Conservation (phyloP, 176 grass and related monocot species). For the Chloris gayana region DNA sequence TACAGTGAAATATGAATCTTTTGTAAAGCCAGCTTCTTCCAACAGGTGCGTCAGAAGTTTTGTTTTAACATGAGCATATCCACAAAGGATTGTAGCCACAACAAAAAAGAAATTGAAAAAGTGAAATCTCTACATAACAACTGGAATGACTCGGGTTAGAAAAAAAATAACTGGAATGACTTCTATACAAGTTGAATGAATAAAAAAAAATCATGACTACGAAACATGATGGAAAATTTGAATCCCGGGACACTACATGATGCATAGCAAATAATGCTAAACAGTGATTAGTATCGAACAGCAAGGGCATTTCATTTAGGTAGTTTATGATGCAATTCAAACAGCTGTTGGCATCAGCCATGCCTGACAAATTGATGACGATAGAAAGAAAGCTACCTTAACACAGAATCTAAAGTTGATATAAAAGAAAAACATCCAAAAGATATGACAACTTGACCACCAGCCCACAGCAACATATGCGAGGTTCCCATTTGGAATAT, state of each 20-base stretch:
- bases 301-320: not conserved
- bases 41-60: slow-evolving; percentile 73
- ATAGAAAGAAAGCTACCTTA: not conserved
- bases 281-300: not conserved
- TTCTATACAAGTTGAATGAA: not conserved
- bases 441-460: not conserved
- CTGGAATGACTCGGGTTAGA: not conserved
- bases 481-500: not conserved
- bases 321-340: not conserved
- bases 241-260: not conserved
- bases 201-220: not conserved
- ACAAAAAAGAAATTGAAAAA: not conserved
- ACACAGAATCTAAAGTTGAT: not conserved
- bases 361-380: slow-evolving; percentile 6
- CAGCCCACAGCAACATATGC: not conserved
- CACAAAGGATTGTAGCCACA: not conserved
- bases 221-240: not conserved
- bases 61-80: not conserved
- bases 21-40: slow-evolving; percentile 78
- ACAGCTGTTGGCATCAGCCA: not conserved
- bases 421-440: not conserved
- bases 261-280: not conserved
- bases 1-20: slow-evolving; percentile 61
- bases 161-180: too few relatives aligned
- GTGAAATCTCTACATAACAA: not conserved